Base-by-base conservation (phyloP, 2,329 filamentous ascomycete genomes). In the Exophiala sp. region DNA sequence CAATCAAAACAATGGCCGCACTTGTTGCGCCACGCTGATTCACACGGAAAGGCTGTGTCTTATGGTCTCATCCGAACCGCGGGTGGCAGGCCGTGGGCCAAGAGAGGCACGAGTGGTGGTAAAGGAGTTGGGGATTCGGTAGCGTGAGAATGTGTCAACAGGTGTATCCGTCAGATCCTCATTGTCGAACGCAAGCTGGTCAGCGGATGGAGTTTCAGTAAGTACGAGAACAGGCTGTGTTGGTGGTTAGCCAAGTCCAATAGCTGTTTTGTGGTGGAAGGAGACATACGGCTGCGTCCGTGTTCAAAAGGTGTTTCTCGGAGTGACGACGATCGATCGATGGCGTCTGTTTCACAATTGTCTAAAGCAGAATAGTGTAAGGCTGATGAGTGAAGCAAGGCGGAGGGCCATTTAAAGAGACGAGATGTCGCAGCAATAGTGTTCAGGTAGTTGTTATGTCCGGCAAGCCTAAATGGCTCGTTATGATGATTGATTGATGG, bases 1-100 rank as follows among this genome's bases (percentile, higher is more conserved):
- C 29, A 11, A n/a, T 32, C 24, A 50, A 40, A 38, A 47, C 16
- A 33, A 12, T 40, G 41, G 57, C 33, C 38, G 48, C 42, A 42
- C 39, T 50, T 33, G 35, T 44, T 59, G 60, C 44, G 47, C 52
- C 46, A 40, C 42, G 40, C 55, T 24, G 42, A 21, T 53, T 33
- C 53, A 51, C 47, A 41, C 41, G 33, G 52, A 32, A 32, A 34
- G 18, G 21, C 41, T 24, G n/a, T 20, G n/a, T 43, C 20, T 32
- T 43, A 35, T n/a, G 46, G 16, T 48, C 40, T 54, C 51, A 55
- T 58, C 35, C 48, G 47, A 48, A 48, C 49, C 40, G 46, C 29
- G 35, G 34, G 20, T 46, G 29, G 43, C 12, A 20, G 42, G 50
- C 14, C n/a, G 21, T 35, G n/a, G 39, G 34, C 12, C 16, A 43